Percentiles rank a stretch among this genome's conserved stretches.
Conservation (phyloP, 2,329 filamentous ascomycete species). For the Fusarium cyanostomum region DNA sequence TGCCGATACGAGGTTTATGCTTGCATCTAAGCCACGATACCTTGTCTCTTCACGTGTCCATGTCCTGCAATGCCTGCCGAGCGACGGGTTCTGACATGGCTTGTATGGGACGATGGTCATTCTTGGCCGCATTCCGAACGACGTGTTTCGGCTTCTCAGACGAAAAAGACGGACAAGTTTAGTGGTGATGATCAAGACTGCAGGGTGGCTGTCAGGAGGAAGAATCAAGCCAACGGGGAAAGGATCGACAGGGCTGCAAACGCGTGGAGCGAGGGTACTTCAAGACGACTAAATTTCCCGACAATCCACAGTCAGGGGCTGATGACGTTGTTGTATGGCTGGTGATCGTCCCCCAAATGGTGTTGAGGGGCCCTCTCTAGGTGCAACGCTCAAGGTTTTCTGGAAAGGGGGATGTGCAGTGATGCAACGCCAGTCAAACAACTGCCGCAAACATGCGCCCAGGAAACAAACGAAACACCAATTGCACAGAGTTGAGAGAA, state of each 20-base stretch:
- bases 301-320: background rate
- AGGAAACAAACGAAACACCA: no score
- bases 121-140: background rate
- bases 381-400: background rate
- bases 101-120: no score
- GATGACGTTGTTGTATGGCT: background rate
- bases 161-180: background rate
- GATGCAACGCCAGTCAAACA: no score
- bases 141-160: background rate
- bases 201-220: background rate
- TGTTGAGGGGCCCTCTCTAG: background rate
- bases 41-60: no score
- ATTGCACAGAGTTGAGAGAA: no score
- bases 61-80: no score
- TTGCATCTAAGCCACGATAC: no score
- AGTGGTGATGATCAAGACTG: slow-evolving; percentile 2
- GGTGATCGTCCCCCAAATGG: background rate
- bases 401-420: background rate
- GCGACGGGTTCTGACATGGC: no score
- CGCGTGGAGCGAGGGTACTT: background rate
- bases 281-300: background rate
- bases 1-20: no score
- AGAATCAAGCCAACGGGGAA: background rate
- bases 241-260: slow-evolving; percentile 2
- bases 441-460: no score